phyloP scores from a whole-genome alignment of 306 rosid genomes.

The Cicer chorassanicum region DNA sequence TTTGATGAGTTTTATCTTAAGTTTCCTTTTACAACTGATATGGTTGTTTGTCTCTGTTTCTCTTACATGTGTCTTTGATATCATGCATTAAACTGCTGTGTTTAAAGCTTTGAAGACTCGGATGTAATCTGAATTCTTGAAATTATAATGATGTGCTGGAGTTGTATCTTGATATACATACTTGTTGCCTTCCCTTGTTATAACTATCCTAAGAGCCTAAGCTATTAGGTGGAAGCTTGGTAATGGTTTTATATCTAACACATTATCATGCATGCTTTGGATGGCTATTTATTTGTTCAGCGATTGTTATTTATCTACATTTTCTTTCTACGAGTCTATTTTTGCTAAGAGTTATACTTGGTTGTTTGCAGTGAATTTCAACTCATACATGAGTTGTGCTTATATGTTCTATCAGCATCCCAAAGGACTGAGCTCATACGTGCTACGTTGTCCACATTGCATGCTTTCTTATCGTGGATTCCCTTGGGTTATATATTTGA shows the following conservation, averaged over 20 bases:
- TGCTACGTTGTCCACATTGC: constrained; percentile 88
- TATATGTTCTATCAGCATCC: constrained; percentile 91
- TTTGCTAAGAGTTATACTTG: constrained; percentile 45
- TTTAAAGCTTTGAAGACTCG: too few species aligned
- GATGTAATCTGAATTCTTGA: too few species aligned
- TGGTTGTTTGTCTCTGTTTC: constrained; percentile 3
- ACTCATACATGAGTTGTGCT: constrained; percentile 97
- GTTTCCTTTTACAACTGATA: background rate
- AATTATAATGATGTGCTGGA: constrained; percentile 1
- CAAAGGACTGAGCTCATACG: constrained; percentile 93
- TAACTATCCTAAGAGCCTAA: background rate
- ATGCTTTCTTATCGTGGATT: constrained; percentile 98
- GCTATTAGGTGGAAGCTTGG: constrained; percentile 3
- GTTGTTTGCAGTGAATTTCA: constrained; percentile 88
- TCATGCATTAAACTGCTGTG: too few species aligned
- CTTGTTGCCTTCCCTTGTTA: constrained; percentile 6
- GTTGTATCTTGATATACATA: background rate
- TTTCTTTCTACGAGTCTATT: constrained; percentile 1
- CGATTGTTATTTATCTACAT: background rate
- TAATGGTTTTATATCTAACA: background rate
- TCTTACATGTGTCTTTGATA: background rate
- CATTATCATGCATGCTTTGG: constrained; percentile 24
- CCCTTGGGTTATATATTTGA: constrained; percentile 98
- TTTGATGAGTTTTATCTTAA: background rate
- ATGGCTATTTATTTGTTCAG: constrained; percentile 3